These are phyloP conservation scores for Candida bentonensis DNA, from an alignment of 805 yeast genomes.

Conservation along the genomic window DNA sequence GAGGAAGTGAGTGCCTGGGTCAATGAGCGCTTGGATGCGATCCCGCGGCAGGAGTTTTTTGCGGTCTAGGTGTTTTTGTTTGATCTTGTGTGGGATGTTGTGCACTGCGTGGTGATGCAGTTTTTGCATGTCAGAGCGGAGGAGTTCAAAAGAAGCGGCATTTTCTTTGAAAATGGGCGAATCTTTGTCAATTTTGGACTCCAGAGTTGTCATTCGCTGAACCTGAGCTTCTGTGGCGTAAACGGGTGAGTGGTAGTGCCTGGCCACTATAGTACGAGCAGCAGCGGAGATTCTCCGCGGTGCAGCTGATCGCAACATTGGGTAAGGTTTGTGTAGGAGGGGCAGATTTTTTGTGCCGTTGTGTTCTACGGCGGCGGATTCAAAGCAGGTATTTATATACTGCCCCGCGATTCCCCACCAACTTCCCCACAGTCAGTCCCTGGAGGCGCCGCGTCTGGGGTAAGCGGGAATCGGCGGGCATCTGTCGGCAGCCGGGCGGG, in stretches of 20 bases:
- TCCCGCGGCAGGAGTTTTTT: constrained; percentile 20
- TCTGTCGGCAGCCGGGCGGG: too few species aligned
- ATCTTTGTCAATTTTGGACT: constrained; percentile 13
- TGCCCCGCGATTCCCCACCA: too few species aligned
- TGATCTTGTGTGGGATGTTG: constrained; percentile 17
- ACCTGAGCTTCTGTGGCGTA: neutral
- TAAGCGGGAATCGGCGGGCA: too few species aligned
- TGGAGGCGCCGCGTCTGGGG: too few species aligned
- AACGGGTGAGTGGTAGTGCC: neutral
- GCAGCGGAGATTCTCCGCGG: too few species aligned
- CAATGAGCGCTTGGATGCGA: constrained; percentile 17
- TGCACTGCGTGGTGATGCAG: constrained; percentile 12
- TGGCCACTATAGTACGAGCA: neutral
- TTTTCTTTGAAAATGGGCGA: constrained; percentile 13
- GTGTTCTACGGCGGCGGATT: too few species aligned
- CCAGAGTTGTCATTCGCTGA: neutral
- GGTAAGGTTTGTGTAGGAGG: too few species aligned
- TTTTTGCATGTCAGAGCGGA: constrained; percentile 8
- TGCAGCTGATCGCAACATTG: too few species aligned
- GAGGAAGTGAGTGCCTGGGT: constrained; percentile 19
- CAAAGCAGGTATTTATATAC: too few species aligned
- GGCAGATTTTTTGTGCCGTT: too few species aligned
- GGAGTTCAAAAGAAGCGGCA: constrained; percentile 10
- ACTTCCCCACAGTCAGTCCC: too few species aligned
- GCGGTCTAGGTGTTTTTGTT: constrained; percentile 16